phyloP scores from a whole-genome alignment of 768 basidiomycete genomes.

The Trametes meyenii region DNA sequence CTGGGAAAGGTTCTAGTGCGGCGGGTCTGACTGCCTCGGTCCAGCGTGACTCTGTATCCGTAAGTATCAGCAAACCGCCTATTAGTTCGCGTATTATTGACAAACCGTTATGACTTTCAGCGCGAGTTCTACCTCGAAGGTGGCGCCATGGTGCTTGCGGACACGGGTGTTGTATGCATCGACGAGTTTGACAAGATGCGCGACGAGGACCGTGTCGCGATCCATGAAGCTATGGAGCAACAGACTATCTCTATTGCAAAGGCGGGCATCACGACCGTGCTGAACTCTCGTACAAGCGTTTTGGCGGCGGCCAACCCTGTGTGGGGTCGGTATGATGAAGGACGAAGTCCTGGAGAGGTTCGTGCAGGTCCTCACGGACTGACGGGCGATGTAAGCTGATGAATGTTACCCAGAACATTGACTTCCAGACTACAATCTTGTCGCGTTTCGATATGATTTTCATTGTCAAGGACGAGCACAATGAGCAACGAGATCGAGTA shows the following conservation, averaged over 20 bases:
- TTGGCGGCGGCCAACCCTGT: slow-evolving; percentile 98
- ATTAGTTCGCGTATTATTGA: not conserved
- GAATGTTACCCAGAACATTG: slow-evolving; percentile 68
- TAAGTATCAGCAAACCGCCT: slow-evolving; percentile 41
- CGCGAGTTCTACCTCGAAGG: slow-evolving; percentile 99
- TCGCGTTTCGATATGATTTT: slow-evolving; percentile 99
- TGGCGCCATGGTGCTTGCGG: slow-evolving; percentile 98
- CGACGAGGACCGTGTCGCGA: slow-evolving; percentile 97
- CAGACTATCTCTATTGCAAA: slow-evolving; percentile 99
- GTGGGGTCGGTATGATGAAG: slow-evolving; percentile 97
- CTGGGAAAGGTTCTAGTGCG: slow-evolving; percentile 97
- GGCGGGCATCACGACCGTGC: slow-evolving; percentile 96
- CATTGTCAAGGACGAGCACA: slow-evolving; percentile 97
- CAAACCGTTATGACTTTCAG: slow-evolving; percentile 42
- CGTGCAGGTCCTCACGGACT: slow-evolving; percentile 8
- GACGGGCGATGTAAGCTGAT: not conserved
- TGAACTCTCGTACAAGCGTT: slow-evolving; percentile 95
- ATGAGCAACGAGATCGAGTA: slow-evolving; percentile 89
- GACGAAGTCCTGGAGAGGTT: slow-evolving; percentile 92
- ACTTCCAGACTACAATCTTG: slow-evolving; percentile 96
- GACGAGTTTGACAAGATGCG: slow-evolving; percentile 99
- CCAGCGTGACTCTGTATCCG: slow-evolving; percentile 89
- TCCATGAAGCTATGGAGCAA: slow-evolving; percentile 99
- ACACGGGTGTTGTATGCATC: slow-evolving; percentile 98
- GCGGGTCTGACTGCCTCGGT: slow-evolving; percentile 98